Percentiles rank a stretch among this genome's conserved stretches.
Conservation (phyloP, 441 rosid species). For the Hura crepitans region DNA sequence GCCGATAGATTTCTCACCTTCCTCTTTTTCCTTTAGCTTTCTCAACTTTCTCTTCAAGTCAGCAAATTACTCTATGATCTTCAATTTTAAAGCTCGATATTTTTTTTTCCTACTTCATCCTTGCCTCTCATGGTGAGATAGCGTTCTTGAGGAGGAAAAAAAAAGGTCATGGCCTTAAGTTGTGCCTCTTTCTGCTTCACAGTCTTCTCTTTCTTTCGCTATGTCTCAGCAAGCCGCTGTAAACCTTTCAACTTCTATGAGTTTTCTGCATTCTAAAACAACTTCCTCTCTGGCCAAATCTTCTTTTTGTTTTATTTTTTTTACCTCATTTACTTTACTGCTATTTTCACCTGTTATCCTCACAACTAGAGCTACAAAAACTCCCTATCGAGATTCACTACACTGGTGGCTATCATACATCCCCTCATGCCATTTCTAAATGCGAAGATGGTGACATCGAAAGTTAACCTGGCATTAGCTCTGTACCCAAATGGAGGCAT, state of each 20-base stretch:
- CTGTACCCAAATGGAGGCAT: slow-evolving; percentile 93
- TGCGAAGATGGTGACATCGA: slow-evolving; percentile 75
- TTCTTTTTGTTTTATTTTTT: slow-evolving; percentile 65
- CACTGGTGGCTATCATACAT: slow-evolving; percentile 76
- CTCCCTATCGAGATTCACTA: slow-evolving; percentile 71
- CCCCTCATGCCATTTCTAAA: slow-evolving; percentile 62
- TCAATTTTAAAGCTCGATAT: no score
- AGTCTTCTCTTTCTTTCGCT: slow-evolving; percentile 75
- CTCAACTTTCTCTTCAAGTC: no score
- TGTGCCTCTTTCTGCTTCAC: no score
- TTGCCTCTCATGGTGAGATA: no score
- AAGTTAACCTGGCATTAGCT: slow-evolving; percentile 78
- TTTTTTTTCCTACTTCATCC: no score
- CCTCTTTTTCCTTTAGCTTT: no score
- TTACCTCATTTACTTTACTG: slow-evolving; percentile 75
- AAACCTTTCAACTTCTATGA: slow-evolving; percentile 75
- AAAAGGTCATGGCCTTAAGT: no score
- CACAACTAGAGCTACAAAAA: slow-evolving; percentile 67
- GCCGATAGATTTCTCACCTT: no score
- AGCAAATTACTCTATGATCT: no score
- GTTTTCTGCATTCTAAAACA: slow-evolving; percentile 63
- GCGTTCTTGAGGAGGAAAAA: no score
- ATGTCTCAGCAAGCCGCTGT: slow-evolving; percentile 74
- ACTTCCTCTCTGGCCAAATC: slow-evolving; percentile 82
- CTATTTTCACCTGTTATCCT: slow-evolving; percentile 86